phyloP scores from a whole-genome alignment of 2,329 filamentous ascomycete species.

The Trichoderma sp. region DNA sequence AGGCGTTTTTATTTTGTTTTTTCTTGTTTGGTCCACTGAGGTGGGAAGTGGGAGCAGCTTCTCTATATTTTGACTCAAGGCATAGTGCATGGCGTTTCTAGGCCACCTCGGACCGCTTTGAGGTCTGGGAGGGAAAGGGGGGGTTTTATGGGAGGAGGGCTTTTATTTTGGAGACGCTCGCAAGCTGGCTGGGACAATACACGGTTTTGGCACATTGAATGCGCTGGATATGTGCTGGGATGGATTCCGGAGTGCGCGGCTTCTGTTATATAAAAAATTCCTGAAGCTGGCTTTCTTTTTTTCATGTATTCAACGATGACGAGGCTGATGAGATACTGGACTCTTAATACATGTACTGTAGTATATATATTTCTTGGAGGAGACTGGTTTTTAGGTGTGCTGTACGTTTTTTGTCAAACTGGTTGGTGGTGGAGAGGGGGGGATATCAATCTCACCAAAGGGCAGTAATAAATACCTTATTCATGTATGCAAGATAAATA shows the following conservation, averaged over 20 bases:
- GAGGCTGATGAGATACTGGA: conserved; percentile 13
- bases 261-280: background rate
- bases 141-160: background rate
- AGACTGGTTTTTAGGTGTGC: background rate
- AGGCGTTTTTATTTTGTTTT: conserved; percentile 14
- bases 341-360: conserved; percentile 16
- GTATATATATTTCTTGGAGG: conserved; percentile 7
- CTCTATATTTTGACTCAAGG: conserved; percentile 14
- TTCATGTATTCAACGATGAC: conserved; percentile 18
- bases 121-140: background rate
- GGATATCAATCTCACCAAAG: background rate
- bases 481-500: background rate
- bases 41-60: background rate
- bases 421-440: background rate
- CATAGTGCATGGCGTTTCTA: conserved; percentile 23
- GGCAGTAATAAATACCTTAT: background rate
- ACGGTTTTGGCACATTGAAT: background rate
- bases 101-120: conserved; percentile 14
- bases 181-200: background rate
- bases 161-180: conserved; percentile 10
- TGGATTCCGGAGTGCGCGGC: background rate
- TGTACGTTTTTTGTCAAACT: conserved; percentile 1
- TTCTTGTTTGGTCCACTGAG: background rate
- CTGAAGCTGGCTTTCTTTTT: background rate
- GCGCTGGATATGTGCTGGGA: conserved; percentile 1